Evolutionary conservation across 345 rosid species (phyloP).

Genomic region (Salix purpurea): DNA sequence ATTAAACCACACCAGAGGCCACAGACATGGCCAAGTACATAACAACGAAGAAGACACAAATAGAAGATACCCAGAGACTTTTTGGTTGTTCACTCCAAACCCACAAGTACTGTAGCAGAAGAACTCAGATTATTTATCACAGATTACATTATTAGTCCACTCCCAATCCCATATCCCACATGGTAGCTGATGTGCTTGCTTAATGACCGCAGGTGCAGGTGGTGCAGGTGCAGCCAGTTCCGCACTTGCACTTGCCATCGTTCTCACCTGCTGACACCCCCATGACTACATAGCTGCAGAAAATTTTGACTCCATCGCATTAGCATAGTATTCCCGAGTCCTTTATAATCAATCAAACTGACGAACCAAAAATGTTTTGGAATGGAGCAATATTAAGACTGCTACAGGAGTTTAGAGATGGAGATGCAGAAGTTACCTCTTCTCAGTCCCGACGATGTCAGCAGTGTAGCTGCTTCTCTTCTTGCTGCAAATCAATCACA

Average conservation of each 20-base stretch:
- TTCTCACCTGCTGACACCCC: slow-evolving; percentile 47
- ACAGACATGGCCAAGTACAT: slow-evolving; percentile 24
- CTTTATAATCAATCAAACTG: background rate
- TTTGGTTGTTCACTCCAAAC: background rate
- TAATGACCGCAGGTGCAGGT: slow-evolving; percentile 63
- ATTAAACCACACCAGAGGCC: slow-evolving; percentile 25
- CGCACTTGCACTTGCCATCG: slow-evolving; percentile 82
- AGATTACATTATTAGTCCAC: slow-evolving; percentile 11
- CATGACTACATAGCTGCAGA: slow-evolving; percentile 47
- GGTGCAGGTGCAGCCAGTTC: slow-evolving; percentile 59
- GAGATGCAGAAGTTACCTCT: slow-evolving; percentile 37
- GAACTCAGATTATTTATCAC: slow-evolving; percentile 1
- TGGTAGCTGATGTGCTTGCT: slow-evolving; percentile 5
- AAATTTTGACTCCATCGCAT: background rate
- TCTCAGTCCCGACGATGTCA: slow-evolving; percentile 57
- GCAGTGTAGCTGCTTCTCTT: slow-evolving; percentile 57
- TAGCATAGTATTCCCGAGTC: background rate
- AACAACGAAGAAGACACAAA: slow-evolving; percentile 7
- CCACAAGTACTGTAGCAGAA: background rate
- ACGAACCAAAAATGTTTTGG: background rate
- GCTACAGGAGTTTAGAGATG: background rate
- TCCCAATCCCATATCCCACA: background rate
- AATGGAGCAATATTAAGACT: background rate
- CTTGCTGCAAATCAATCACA: slow-evolving; percentile 46
- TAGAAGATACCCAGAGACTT: background rate